Evolutionary conservation across 108 stramenopile genomes (phyloP).

Genomic region (Fragilaria radians): DNA sequence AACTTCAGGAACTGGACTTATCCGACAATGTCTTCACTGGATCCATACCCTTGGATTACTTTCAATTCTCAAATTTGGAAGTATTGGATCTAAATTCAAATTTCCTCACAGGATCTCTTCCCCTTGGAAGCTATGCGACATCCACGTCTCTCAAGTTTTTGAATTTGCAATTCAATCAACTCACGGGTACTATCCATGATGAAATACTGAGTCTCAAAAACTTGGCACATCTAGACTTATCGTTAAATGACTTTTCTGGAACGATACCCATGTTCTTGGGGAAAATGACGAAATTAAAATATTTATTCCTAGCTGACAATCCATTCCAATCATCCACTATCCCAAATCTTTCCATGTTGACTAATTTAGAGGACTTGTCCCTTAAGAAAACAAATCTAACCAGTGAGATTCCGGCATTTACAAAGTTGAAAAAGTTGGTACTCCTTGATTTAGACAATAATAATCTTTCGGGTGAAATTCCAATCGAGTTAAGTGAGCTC

Average conservation of each 20-base stretch:
- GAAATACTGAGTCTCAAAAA: constrained; percentile 13
- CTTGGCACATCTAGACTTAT: constrained; percentile 22
- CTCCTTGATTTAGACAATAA: constrained; percentile 21
- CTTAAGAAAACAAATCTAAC: constrained; percentile 8
- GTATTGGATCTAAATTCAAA: constrained; percentile 17
- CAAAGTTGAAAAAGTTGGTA: constrained; percentile 11
- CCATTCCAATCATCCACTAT: constrained; percentile 19
- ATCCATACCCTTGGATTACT: constrained; percentile 13
- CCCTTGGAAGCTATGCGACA: neutral
- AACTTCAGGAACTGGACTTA: constrained; percentile 26
- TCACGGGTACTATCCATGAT: constrained; percentile 43
- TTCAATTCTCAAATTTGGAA: constrained; percentile 1
- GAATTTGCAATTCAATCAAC: constrained; percentile 27
- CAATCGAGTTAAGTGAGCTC: constrained; percentile 17
- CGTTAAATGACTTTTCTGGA: constrained; percentile 31
- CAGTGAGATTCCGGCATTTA: constrained; percentile 20
- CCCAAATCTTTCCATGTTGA: neutral
- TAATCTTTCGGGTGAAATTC: constrained; percentile 12
- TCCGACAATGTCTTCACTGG: constrained; percentile 17
- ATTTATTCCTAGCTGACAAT: constrained; percentile 36
- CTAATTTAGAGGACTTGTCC: constrained; percentile 25
- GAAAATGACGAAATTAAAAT: constrained; percentile 16
- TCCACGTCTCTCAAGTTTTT: constrained; percentile 10
- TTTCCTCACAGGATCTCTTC: constrained; percentile 9
- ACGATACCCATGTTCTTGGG: constrained; percentile 18